Evolutionary conservation across 805 yeast genomes (phyloP).

Genomic region (Clavispora vitiphila): DNA sequence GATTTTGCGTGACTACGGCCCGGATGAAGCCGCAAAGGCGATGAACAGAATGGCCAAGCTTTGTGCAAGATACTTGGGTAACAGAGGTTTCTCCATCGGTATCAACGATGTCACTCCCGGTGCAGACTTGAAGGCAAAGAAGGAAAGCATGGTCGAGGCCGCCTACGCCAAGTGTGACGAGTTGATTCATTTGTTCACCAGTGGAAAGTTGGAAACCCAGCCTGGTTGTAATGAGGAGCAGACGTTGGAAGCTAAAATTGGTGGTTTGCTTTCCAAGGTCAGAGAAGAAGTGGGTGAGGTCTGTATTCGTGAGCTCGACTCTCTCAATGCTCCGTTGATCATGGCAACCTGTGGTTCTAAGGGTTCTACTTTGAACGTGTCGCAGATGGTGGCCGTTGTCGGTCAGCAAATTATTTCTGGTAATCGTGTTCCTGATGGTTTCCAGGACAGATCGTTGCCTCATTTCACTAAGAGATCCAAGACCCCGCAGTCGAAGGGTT

Average conservation of each 20-base stretch:
- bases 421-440: conserved; percentile 99
- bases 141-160: conserved; percentile 82
- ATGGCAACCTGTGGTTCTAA: conserved; percentile 99
- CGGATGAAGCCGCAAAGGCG: conserved; percentile 89
- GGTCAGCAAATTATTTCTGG: conserved; percentile 99
- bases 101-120: conserved; percentile 97
- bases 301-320: conserved; percentile 86
- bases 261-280: conserved; percentile 92
- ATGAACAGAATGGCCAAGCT: conserved; percentile 99
- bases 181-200: conserved; percentile 68
- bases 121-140: conserved; percentile 61
- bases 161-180: conserved; percentile 93
- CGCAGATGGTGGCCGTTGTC: conserved; percentile 99
- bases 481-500: conserved; percentile 97
- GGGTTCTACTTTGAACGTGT: conserved; percentile 95
- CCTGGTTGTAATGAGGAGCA: conserved; percentile 99
- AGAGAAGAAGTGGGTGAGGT: conserved; percentile 99
- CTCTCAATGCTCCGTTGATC: conserved; percentile 90
- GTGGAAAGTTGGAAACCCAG: conserved; percentile 92
- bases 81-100: conserved; percentile 96
- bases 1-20: conserved; percentile 92
- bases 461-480: conserved; percentile 94
- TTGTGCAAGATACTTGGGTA: conserved; percentile 92
- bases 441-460: conserved; percentile 96
- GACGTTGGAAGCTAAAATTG: conserved; percentile 94